phyloP scores from a whole-genome alignment of 2,329 filamentous ascomycete species.

The Fusarium sp. region DNA sequence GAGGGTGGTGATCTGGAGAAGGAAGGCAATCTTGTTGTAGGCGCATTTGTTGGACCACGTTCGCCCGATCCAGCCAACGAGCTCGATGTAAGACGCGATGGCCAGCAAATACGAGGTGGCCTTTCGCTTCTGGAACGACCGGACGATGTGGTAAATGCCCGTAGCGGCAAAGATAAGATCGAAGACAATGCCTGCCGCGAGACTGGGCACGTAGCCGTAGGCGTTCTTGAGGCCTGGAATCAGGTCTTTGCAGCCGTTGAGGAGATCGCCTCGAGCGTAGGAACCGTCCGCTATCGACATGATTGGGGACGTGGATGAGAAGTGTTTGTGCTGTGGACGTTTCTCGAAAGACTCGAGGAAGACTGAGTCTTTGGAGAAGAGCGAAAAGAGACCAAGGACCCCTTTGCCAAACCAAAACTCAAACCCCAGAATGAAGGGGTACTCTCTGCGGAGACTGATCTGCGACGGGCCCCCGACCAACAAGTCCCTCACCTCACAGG shows the following conservation, averaged over 20 bases:
- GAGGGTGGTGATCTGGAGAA: conserved; percentile 64
- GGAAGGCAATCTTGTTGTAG: conserved; percentile 62
- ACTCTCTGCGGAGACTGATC: background rate
- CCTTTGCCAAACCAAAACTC: too few species aligned
- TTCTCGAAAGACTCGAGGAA: background rate
- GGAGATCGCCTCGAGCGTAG: conserved; percentile 42
- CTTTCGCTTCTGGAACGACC: conserved; percentile 39
- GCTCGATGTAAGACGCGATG: conserved; percentile 50
- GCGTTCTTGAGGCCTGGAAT: conserved; percentile 38
- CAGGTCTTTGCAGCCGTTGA: conserved; percentile 36
- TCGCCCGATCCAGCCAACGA: conserved; percentile 63
- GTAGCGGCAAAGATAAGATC: conserved; percentile 32
- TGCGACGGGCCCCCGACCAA: conserved; percentile 11
- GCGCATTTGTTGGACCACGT: conserved; percentile 63
- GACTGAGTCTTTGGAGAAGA: background rate
- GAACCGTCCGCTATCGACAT: conserved; percentile 35
- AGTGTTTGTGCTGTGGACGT: background rate
- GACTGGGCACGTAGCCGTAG: conserved; percentile 42
- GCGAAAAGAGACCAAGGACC: background rate
- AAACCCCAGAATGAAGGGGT: background rate
- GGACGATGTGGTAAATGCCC: conserved; percentile 36
- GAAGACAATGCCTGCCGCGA: conserved; percentile 41
- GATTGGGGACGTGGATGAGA: background rate
- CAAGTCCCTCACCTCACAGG: conserved; percentile 13
- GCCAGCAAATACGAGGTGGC: conserved; percentile 39